Evolutionary conservation across 768 basidiomycete genomes (phyloP).

Genomic region (Phallus indusiatus): DNA sequence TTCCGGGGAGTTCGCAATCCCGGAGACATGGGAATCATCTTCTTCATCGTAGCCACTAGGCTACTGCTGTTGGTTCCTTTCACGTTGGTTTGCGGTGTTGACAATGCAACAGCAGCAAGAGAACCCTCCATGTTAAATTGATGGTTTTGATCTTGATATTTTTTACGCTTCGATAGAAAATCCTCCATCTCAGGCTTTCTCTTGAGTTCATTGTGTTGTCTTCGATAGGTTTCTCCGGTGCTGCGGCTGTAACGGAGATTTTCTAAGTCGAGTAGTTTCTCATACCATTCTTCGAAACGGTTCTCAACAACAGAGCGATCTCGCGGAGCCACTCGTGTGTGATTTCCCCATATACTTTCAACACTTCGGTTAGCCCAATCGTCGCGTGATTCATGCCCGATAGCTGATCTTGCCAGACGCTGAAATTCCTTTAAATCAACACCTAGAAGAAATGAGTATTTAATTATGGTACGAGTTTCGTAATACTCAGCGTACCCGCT

Average conservation of each 20-base stretch:
- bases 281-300: constrained; percentile 33
- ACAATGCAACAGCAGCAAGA: not conserved
- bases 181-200: not conserved
- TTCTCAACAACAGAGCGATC: constrained; percentile 30
- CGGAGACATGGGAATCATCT: not conserved
- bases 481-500: constrained; percentile 24
- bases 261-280: constrained; percentile 23
- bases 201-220: not conserved
- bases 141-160: not conserved
- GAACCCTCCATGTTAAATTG: not conserved
- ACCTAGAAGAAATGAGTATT: constrained; percentile 16
- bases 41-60: not conserved
- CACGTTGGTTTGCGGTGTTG: not conserved
- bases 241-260: constrained; percentile 18
- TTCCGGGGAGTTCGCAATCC: not conserved
- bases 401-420: constrained; percentile 40
- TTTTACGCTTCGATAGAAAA: not conserved
- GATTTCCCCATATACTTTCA: constrained; percentile 28
- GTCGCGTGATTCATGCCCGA: constrained; percentile 52
- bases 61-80: not conserved
- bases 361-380: constrained; percentile 28
- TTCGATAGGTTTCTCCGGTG: constrained; percentile 11
- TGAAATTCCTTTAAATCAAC: constrained; percentile 41
- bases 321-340: constrained; percentile 30
- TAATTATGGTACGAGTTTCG: not conserved